phyloP scores from a whole-genome alignment of 192 early-diverging fungal genomes.

The Funneliformis geosporum region DNA sequence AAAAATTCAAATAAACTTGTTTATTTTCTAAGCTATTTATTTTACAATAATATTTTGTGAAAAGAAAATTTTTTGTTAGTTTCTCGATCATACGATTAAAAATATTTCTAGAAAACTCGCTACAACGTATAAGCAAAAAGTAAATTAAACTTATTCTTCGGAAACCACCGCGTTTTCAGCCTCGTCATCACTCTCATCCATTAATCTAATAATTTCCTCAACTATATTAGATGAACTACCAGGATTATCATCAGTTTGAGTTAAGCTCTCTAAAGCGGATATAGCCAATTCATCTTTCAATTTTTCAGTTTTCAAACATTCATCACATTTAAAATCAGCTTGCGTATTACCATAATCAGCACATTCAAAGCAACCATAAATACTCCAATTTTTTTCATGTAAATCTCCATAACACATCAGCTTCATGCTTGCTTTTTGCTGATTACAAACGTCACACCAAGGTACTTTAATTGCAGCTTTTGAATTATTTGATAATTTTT shows the following conservation, averaged over 20 bases:
- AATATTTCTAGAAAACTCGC: no score
- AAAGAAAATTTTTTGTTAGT: no score
- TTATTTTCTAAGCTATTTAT: no score
- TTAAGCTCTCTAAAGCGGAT: background rate
- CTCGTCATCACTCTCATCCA: background rate
- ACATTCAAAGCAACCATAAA: constrained; percentile 19
- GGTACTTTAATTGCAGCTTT: background rate
- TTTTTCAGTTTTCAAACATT: background rate
- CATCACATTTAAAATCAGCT: background rate
- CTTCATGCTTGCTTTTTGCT: background rate
- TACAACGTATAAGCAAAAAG: no score
- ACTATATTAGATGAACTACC: background rate
- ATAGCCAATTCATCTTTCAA: background rate
- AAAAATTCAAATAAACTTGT: no score
- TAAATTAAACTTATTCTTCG: background rate
- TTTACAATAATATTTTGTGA: no score
- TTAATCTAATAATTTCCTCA: background rate
- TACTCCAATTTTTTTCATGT: background rate
- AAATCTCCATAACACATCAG: background rate
- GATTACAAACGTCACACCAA: constrained; percentile 17
- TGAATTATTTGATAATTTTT: constrained; percentile 1
- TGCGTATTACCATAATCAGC: background rate
- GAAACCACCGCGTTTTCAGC: background rate
- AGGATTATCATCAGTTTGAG: background rate
- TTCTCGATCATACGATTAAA: no score